Evolutionary conservation across 805 yeast genomes (phyloP), one percentile per base, ranked within the genome.

Genomic region (Candida dendrica): DNA sequence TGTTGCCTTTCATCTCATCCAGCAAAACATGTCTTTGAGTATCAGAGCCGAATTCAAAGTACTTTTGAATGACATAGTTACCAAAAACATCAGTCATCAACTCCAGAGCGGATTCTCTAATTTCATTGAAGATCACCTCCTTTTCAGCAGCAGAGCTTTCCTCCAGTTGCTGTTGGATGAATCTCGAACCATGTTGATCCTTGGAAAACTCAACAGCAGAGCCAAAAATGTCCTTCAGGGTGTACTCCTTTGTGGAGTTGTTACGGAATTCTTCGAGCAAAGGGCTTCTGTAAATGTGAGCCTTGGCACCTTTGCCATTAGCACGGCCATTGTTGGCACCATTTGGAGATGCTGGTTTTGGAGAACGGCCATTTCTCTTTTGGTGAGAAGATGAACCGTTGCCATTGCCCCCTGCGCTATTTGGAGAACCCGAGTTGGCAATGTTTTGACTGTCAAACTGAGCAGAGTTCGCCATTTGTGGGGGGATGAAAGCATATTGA

Each of bases 51-150:
- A 68, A 72, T 64, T 93, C 98, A 61, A 93, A 87, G 56, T 79
- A 86, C 62, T 91, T 90, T 63, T 93, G 99, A 43, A 93, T 86
- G 22, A 93, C 97, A 59, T 93, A 93, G 62, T 93, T 93, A 44
- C 99, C 99, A 64, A 93, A 93, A 8, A 93, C 98, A 67, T 93
- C 98, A 15, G 95, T 88, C 83, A 90, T 85, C 47, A 93, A 68
- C 42, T 83, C 89, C 42, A 81, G 70, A 4, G 90, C 75, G 47
- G 79, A 75, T 19, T 79, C 81, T 53, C 89, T 69, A 31, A 93
- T 80, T 63, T 90, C 97, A 48, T 81, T 81, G 66, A 91, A 90
- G 16, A 93, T 77, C 15, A 75, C 78, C 53, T 84, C 95, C 53
- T 82, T 84, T 53, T 87, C 91, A 18, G 76, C 81, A n/a, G 66